Percentiles rank a stretch among this genome's conserved stretches.
phyloP scores from a whole-genome alignment of 2,329 filamentous ascomycete genomes.

The Cordyceps javanica region DNA sequence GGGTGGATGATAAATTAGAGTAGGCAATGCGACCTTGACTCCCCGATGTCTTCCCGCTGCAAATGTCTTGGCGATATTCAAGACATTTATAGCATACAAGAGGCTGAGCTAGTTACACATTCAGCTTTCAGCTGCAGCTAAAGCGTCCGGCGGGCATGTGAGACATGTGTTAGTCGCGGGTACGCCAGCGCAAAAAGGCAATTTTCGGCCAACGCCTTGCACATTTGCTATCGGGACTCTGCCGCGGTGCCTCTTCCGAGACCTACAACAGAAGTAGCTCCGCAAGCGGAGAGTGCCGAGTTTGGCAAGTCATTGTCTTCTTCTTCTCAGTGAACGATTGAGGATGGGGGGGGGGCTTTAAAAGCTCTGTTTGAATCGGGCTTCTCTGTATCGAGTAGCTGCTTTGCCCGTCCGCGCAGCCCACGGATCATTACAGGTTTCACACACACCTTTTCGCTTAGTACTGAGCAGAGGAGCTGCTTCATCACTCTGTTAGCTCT shows the following conservation, averaged over 20 bases:
- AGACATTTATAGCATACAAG: not conserved
- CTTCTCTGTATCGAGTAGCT: not conserved
- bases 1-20: not conserved
- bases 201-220: not conserved
- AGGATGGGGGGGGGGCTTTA: not conserved
- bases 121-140: conserved; percentile 1
- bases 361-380: not conserved
- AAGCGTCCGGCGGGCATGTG: too few relatives aligned
- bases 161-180: not conserved
- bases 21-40: not conserved
- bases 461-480: too few relatives aligned
- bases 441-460: too few relatives aligned
- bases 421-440: not conserved
- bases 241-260: not conserved
- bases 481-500: too few relatives aligned
- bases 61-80: not conserved
- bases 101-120: not conserved
- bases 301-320: not conserved
- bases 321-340: too few relatives aligned
- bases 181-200: too few relatives aligned
- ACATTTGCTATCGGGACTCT: too few relatives aligned
- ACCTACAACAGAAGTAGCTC: not conserved
- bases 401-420: too few relatives aligned
- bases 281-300: not conserved
- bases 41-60: not conserved